Conservation (phyloP, 495 filamentous ascomycete genomes). For the Neurospora sp. region DNA sequence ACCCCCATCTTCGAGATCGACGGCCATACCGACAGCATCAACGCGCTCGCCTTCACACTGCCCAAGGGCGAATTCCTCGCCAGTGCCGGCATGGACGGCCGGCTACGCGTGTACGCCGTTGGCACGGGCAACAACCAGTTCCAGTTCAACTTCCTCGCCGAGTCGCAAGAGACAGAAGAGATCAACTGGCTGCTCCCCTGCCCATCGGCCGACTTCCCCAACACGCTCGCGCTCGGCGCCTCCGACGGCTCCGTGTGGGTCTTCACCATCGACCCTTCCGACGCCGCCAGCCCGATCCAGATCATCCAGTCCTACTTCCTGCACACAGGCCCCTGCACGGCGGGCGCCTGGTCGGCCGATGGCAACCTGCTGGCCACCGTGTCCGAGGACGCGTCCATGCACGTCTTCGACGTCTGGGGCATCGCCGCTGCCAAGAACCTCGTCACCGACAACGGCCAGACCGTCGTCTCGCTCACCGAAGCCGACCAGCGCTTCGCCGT, state of each 20-base stretch:
- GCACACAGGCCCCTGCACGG: conserved; percentile 78
- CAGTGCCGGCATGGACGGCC: conserved; percentile 76
- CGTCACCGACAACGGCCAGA: conserved; percentile 55
- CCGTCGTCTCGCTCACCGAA: conserved; percentile 70
- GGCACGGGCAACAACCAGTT: conserved; percentile 59
- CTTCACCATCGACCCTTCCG: conserved; percentile 63
- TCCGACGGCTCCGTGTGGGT: conserved; percentile 95
- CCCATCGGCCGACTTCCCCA: conserved; percentile 56
- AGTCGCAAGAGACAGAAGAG: conserved; percentile 74
- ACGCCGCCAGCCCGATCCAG: conserved; percentile 47
- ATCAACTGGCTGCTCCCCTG: conserved; percentile 84
- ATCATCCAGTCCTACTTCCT: conserved; percentile 87
- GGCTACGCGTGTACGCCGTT: conserved; percentile 58
- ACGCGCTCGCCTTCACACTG: conserved; percentile 72
- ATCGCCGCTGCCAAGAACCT: conserved; percentile 67
- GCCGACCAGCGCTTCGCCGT: conserved; percentile 84
- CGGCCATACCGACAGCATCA: conserved; percentile 86
- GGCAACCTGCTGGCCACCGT: conserved; percentile 86
- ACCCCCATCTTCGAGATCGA: conserved; percentile 57
- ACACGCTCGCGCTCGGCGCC: conserved; percentile 83
- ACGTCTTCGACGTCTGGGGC: conserved; percentile 89
- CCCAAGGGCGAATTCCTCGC: conserved; percentile 77
- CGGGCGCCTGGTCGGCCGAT: conserved; percentile 83
- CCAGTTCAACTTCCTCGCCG: conserved; percentile 64
- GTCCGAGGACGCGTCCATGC: conserved; percentile 76